Evolutionary conservation across 2,329 filamentous ascomycete genomes (phyloP).

Genomic region (Fusarium brachygibbosum): DNA sequence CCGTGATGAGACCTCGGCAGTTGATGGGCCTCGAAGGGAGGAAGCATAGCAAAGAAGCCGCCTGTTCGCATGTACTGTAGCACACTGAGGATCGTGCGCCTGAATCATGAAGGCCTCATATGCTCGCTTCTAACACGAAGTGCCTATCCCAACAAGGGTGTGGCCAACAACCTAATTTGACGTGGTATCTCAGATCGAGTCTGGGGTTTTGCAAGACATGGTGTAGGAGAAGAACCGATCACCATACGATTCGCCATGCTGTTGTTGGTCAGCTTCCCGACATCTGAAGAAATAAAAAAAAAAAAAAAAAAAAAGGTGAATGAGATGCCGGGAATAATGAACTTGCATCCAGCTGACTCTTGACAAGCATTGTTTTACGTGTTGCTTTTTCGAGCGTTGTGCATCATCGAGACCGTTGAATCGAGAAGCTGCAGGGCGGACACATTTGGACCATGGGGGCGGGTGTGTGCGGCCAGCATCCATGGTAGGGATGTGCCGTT

Average conservation of each 20-base stretch:
- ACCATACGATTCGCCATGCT: slow-evolving; percentile 28
- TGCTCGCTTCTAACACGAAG: neutral
- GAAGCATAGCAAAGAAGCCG: neutral
- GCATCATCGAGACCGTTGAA: slow-evolving; percentile 46
- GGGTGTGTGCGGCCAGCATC: slow-evolving; percentile 20
- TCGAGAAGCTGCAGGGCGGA: slow-evolving; percentile 46
- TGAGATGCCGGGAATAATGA: slow-evolving; percentile 18
- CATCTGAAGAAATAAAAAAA: slow-evolving; percentile 5
- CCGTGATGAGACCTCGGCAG: slow-evolving; percentile 28
- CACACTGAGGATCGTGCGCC: neutral
- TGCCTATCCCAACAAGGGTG: slow-evolving; percentile 3
- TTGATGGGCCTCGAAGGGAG: slow-evolving; percentile 14
- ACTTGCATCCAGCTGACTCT: slow-evolving; percentile 27
- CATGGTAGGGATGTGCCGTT: slow-evolving; percentile 42
- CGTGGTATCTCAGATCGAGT: slow-evolving; percentile 28
- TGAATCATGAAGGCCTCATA: slow-evolving; percentile 26
- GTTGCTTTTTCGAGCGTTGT: slow-evolving; percentile 43
- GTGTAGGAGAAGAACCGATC: slow-evolving; percentile 14
- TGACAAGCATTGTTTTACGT: slow-evolving; percentile 11
- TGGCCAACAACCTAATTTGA: slow-evolving; percentile 14
- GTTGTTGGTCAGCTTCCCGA: slow-evolving; percentile 18
- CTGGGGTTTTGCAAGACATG: slow-evolving; percentile 32
- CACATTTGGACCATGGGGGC: slow-evolving; percentile 37
- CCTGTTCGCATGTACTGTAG: neutral
- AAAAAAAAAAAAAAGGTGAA: slow-evolving; percentile 18